These are phyloP conservation scores for Hymenoscyphus linearis DNA, from an alignment of 2,329 filamentous ascomycete species.

Conservation along the genomic window DNA sequence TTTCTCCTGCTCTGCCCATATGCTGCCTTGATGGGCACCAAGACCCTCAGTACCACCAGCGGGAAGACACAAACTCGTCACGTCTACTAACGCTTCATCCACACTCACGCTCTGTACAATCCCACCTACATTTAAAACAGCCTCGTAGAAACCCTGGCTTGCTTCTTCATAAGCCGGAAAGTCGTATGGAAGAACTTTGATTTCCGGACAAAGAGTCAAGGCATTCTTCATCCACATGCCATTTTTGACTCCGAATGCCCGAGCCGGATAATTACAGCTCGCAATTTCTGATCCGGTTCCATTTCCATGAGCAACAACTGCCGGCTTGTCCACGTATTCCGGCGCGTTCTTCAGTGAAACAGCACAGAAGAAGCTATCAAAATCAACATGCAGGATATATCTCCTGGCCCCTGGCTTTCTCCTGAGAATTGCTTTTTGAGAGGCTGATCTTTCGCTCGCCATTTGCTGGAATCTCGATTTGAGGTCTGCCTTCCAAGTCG, in stretches of 20 bases:
- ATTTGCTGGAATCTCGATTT: constrained; percentile 83
- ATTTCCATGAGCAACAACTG: constrained; percentile 81
- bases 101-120: constrained; percentile 94
- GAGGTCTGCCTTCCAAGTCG: constrained; percentile 91
- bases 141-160: constrained; percentile 80
- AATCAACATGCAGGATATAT: constrained; percentile 94
- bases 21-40: constrained; percentile 59
- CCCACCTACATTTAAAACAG: constrained; percentile 73
- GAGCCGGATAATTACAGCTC: constrained; percentile 92
- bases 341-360: constrained; percentile 78
- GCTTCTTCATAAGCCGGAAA: constrained; percentile 93
- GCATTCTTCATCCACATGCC: constrained; percentile 99
- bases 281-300: constrained; percentile 91
- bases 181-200: constrained; percentile 92
- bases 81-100: constrained; percentile 87
- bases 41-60: constrained; percentile 61
- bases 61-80: constrained; percentile 64
- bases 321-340: constrained; percentile 70
- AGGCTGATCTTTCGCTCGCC: constrained; percentile 60
- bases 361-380: constrained; percentile 97
- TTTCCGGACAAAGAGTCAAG: constrained; percentile 71
- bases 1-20: constrained; percentile 72
- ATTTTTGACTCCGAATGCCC: constrained; percentile 83
- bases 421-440: constrained; percentile 42
- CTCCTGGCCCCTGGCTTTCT: constrained; percentile 58